Evolutionary conservation across 1,139 yeast species (phyloP).

Genomic region (Taphrina flavorubra): DNA sequence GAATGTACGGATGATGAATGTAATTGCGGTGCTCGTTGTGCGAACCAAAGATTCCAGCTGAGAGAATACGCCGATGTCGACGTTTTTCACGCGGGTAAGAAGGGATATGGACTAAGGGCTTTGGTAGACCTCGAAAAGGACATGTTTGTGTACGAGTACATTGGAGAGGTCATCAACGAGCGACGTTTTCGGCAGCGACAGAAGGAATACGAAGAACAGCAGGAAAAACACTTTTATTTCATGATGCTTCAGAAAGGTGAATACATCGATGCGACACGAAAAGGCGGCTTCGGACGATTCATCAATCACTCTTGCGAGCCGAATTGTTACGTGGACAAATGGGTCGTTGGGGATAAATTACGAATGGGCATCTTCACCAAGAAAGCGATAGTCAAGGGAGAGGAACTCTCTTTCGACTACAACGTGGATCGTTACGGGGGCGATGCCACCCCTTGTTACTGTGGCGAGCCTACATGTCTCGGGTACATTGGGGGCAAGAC

Average conservation of each 20-base stretch:
- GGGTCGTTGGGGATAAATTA: slow-evolving; percentile 91
- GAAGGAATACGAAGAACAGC: slow-evolving; percentile 70
- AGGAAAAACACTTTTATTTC: slow-evolving; percentile 87
- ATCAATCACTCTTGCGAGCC: slow-evolving; percentile 95
- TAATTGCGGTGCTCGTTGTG: slow-evolving; percentile 77
- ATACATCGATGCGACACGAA: slow-evolving; percentile 89
- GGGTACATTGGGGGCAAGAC: slow-evolving; percentile 96
- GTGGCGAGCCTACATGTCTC: slow-evolving; percentile 90
- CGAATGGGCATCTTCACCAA: slow-evolving; percentile 95
- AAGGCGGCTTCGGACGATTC: slow-evolving; percentile 86
- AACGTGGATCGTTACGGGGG: slow-evolving; percentile 97
- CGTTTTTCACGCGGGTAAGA: slow-evolving; percentile 77
- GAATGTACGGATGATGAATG: slow-evolving; percentile 83
- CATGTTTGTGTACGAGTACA: slow-evolving; percentile 83
- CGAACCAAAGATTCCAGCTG: slow-evolving; percentile 84
- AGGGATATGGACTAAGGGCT: slow-evolving; percentile 90
- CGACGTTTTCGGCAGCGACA: slow-evolving; percentile 71
- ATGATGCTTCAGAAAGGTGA: slow-evolving; percentile 96
- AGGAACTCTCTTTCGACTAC: slow-evolving; percentile 93
- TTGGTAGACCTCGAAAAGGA: slow-evolving; percentile 63
- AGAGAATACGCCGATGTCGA: slow-evolving; percentile 73
- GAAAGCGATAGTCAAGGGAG: slow-evolving; percentile 72
- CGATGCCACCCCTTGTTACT: slow-evolving; percentile 88
- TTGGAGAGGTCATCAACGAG: slow-evolving; percentile 91
- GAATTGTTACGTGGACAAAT: slow-evolving; percentile 91